Evolutionary conservation across 257 asterid species (phyloP).

Genomic region (Rhazya stricta): DNA sequence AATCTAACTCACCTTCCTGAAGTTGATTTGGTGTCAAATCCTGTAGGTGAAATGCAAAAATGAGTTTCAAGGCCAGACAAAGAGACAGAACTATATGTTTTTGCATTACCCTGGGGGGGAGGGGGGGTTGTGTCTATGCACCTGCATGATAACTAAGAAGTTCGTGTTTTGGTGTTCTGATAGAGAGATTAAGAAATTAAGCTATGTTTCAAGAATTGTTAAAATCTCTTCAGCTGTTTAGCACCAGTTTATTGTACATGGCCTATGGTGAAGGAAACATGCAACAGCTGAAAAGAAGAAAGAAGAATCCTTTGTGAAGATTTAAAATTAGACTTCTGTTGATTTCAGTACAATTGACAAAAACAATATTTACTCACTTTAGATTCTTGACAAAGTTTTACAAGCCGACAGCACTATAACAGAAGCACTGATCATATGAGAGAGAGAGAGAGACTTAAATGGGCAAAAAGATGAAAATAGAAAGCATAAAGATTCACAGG

Average conservation of each 20-base stretch:
- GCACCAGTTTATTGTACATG: neutral
- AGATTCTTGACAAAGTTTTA: neutral
- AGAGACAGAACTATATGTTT: neutral
- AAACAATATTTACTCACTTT: neutral
- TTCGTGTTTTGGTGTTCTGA: neutral
- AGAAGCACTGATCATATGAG: neutral
- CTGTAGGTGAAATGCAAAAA: constrained; percentile 34
- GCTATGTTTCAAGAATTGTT: neutral
- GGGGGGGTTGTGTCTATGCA: neutral
- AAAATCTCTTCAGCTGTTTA: neutral
- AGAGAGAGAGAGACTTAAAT: neutral
- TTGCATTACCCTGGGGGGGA: neutral
- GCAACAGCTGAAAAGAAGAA: neutral
- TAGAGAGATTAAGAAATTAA: neutral
- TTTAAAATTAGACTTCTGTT: neutral
- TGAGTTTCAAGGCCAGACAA: neutral
- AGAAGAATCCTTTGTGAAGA: neutral
- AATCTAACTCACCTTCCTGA: constrained; percentile 69
- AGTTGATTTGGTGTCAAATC: constrained; percentile 94
- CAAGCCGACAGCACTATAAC: neutral
- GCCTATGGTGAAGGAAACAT: neutral
- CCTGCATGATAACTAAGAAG: neutral
- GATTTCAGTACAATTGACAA: neutral
- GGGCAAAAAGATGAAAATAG: neutral
- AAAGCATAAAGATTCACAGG: neutral